These are phyloP conservation scores for Myxozyma melibiosi DNA, from an alignment of 805 yeast genomes.

Conservation along the genomic window DNA sequence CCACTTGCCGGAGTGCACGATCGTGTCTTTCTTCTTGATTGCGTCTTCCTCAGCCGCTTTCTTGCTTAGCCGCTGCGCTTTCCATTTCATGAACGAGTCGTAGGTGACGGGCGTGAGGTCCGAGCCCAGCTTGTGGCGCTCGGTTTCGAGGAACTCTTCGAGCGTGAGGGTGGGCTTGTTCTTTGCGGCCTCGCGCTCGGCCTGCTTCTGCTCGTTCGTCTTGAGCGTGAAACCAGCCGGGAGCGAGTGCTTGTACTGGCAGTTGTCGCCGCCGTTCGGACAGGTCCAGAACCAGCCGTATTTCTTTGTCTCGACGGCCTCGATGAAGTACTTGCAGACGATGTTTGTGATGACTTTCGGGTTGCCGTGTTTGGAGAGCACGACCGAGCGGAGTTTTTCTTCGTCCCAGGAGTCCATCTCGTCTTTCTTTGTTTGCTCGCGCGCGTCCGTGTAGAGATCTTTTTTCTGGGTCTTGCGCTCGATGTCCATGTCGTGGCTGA, in stretches of 20 bases:
- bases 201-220: slow-evolving; percentile 91
- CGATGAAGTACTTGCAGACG: slow-evolving; percentile 90
- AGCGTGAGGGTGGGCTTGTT: slow-evolving; percentile 85
- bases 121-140: slow-evolving; percentile 79
- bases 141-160: slow-evolving; percentile 94
- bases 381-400: slow-evolving; percentile 84
- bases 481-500: slow-evolving; percentile 81
- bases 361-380: slow-evolving; percentile 91
- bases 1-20: slow-evolving; percentile 34
- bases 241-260: slow-evolving; percentile 92
- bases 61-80: slow-evolving; percentile 63
- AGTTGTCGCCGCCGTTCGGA: slow-evolving; percentile 89
- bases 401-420: slow-evolving; percentile 98
- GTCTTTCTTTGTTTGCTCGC: slow-evolving; percentile 59
- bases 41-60: slow-evolving; percentile 48
- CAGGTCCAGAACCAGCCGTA: slow-evolving; percentile 99
- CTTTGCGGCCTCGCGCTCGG: slow-evolving; percentile 83
- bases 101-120: slow-evolving; percentile 80
- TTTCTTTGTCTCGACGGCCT: slow-evolving; percentile 95
- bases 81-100: slow-evolving; percentile 82
- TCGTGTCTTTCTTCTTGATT: slow-evolving; percentile 49
- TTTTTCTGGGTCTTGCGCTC: slow-evolving; percentile 89
- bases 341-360: slow-evolving; percentile 91
- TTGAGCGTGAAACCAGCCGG: slow-evolving; percentile 97
- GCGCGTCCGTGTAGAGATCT: slow-evolving; percentile 88